Evolutionary conservation across 495 filamentous ascomycete genomes (phyloP).

Genomic region (Opeltia flavorubescens): DNA sequence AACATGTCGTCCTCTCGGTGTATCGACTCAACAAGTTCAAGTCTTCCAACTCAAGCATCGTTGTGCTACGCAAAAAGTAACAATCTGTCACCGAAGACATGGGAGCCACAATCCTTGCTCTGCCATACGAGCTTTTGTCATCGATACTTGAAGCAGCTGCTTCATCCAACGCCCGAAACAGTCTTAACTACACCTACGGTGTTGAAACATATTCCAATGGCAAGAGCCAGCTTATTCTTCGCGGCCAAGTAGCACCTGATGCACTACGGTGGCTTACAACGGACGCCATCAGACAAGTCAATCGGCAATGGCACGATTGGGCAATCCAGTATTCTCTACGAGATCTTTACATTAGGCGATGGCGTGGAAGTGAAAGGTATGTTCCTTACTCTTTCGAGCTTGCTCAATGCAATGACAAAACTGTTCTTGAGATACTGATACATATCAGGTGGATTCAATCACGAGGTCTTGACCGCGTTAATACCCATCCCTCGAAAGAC

Average conservation of each 20-base stretch:
- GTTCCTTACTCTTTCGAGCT: not conserved
- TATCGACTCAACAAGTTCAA: too few relatives aligned
- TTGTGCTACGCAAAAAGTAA: not conserved
- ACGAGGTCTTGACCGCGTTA: slow-evolving; percentile 23
- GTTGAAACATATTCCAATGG: slow-evolving; percentile 29
- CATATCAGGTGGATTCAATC: slow-evolving; percentile 19
- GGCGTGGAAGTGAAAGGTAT: slow-evolving; percentile 36
- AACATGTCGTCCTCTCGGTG: too few relatives aligned
- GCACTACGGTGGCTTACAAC: slow-evolving; percentile 34
- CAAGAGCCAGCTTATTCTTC: slow-evolving; percentile 28
- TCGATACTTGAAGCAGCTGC: slow-evolving; percentile 34
- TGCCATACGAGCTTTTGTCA: slow-evolving; percentile 37
- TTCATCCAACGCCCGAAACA: slow-evolving; percentile 27
- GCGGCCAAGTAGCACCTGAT: slow-evolving; percentile 33
- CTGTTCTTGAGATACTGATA: slow-evolving; percentile 1
- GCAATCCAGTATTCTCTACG: slow-evolving; percentile 31
- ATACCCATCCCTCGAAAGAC: slow-evolving; percentile 23
- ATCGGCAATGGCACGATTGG: slow-evolving; percentile 38
- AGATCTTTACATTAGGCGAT: slow-evolving; percentile 32
- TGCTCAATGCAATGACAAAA: not conserved
- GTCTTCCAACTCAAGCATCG: not conserved
- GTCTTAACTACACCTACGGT: slow-evolving; percentile 33
- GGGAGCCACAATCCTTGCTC: slow-evolving; percentile 24
- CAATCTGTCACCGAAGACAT: not conserved
- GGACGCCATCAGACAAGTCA: slow-evolving; percentile 30